Evolutionary conservation across 306 rosid species (phyloP).

Genomic region (Ziziphus jujuba): DNA sequence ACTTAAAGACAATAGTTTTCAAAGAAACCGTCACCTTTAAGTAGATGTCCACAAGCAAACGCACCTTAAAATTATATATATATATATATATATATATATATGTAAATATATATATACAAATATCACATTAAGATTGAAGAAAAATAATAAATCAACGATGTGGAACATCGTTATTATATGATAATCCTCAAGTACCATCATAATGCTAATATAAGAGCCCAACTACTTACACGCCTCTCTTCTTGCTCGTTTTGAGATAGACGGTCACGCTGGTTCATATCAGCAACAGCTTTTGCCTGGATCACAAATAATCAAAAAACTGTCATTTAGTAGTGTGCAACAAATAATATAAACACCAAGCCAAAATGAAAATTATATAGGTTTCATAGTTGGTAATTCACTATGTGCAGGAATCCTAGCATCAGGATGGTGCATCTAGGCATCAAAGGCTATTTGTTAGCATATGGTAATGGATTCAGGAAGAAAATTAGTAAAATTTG

Average conservation of each 20-base stretch:
- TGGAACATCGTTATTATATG: constrained; percentile 13
- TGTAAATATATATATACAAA: not conserved
- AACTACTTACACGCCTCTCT: constrained; percentile 75
- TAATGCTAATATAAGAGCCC: constrained; percentile 7
- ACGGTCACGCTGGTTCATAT: constrained; percentile 84
- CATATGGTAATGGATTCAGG: not conserved
- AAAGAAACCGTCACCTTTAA: no score
- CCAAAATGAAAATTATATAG: constrained; percentile 9
- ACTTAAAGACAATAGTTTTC: no score
- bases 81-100: no score
- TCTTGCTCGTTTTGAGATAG: constrained; percentile 81
- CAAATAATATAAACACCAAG: constrained; percentile 7
- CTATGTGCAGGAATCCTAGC: constrained; percentile 11
- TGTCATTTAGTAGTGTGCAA: constrained; percentile 15
- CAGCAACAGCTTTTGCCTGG: constrained; percentile 85
- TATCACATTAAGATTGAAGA: not conserved
- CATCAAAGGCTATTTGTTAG: constrained; percentile 4
- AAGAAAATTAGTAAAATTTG: not conserved
- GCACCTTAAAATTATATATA: no score
- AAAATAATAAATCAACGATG: not conserved
- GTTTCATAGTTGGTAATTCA: not conserved
- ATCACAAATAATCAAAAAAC: constrained; percentile 27
- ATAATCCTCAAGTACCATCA: constrained; percentile 13
- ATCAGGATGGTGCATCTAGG: constrained; percentile 7
- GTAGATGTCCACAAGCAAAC: no score